Evolutionary conservation across 1,284 basidiomycete species (phyloP).

Genomic region (Austroboletus novae-zelandiae): DNA sequence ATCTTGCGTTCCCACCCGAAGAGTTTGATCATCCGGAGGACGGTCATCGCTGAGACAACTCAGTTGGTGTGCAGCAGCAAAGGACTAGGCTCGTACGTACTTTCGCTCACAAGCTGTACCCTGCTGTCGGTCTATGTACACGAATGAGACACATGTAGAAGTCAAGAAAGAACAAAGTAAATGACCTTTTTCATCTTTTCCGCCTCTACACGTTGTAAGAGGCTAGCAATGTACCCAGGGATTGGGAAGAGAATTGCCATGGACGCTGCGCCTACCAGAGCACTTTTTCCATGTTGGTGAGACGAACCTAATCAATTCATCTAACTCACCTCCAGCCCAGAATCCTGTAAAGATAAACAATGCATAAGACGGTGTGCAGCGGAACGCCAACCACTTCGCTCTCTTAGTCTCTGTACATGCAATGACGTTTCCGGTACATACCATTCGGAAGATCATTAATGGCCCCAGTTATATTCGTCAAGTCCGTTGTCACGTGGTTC

Average conservation of each 20-base stretch:
- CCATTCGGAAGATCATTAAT: slow-evolving; percentile 41
- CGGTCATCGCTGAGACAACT: slow-evolving; percentile 34
- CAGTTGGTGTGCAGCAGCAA: neutral
- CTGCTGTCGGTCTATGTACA: slow-evolving; percentile 17
- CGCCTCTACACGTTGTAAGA: slow-evolving; percentile 13
- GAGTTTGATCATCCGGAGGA: slow-evolving; percentile 65
- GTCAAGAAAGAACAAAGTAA: no score
- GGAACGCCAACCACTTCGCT: slow-evolving; percentile 40
- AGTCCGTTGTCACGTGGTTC: slow-evolving; percentile 51
- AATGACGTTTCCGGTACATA: slow-evolving; percentile 5
- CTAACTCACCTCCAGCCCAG: slow-evolving; percentile 38
- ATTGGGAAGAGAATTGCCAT: slow-evolving; percentile 14
- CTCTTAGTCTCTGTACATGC: neutral
- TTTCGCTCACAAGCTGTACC: slow-evolving; percentile 21
- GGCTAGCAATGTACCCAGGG: slow-evolving; percentile 11
- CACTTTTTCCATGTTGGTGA: slow-evolving; percentile 5
- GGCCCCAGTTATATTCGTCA: slow-evolving; percentile 44
- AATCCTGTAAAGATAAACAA: slow-evolving; percentile 46
- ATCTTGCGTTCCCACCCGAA: slow-evolving; percentile 67
- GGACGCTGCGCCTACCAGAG: slow-evolving; percentile 13
- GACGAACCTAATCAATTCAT: neutral
- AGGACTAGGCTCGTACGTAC: slow-evolving; percentile 5
- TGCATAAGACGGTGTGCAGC: slow-evolving; percentile 43
- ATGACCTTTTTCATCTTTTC: slow-evolving; percentile 19
- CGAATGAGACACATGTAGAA: neutral